Evolutionary conservation across 2,329 filamentous ascomycete species (phyloP).

Genomic region (Verticillium dahliae): DNA sequence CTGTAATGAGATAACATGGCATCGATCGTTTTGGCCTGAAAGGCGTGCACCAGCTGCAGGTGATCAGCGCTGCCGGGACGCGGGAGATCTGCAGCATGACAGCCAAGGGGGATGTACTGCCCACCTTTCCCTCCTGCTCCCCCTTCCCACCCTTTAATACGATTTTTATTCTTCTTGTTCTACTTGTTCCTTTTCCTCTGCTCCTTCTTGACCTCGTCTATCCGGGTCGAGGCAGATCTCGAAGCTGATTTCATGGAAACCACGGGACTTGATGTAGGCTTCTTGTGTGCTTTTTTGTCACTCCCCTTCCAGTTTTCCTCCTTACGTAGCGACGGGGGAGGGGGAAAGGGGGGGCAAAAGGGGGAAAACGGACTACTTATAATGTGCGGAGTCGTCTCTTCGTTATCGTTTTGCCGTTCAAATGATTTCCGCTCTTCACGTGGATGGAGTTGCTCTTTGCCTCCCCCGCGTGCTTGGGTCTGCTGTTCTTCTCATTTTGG

Average conservation of each 20-base stretch:
- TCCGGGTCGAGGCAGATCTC: not conserved
- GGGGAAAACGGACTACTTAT: slow-evolving; percentile 1
- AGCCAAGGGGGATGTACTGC: not conserved
- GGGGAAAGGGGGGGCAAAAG: not conserved
- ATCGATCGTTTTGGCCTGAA: not conserved
- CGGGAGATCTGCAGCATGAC: not conserved
- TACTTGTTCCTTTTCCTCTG: no score
- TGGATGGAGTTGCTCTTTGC: not conserved
- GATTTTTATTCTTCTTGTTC: not conserved
- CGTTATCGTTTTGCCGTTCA: not conserved
- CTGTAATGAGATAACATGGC: not conserved
- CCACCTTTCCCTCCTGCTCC: no score
- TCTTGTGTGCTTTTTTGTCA: not conserved
- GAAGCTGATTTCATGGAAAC: not conserved
- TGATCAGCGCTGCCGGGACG: not conserved
- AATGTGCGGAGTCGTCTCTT: slow-evolving; percentile 12
- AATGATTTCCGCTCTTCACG: not conserved
- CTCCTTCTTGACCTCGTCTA: not conserved
- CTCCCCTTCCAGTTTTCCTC: not conserved
- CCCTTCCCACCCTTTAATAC: not conserved
- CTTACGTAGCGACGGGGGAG: slow-evolving; percentile 1
- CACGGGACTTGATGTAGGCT: not conserved
- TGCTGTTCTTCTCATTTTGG: not conserved
- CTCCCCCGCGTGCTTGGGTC: not conserved
- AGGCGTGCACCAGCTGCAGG: not conserved